Evolutionary conservation across 2,329 filamentous ascomycete genomes (phyloP).

Genomic region (Sclerotinia borealis): DNA sequence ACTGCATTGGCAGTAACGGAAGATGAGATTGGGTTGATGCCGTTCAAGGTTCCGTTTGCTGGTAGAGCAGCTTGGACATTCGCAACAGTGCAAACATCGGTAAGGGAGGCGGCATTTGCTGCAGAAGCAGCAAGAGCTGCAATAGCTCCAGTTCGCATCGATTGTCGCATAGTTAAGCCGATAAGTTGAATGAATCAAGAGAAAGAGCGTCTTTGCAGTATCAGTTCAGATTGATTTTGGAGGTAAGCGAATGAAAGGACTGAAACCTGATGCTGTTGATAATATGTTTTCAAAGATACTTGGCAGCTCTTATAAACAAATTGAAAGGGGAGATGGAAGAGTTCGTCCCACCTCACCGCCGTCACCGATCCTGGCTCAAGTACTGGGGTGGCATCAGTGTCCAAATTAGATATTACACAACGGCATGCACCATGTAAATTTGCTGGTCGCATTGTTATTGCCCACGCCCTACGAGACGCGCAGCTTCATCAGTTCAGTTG

Average conservation of each 20-base stretch:
- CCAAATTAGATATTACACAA: neutral
- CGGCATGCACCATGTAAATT: neutral
- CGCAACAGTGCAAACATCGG: neutral
- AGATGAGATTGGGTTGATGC: slow-evolving; percentile 27
- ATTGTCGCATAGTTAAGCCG: neutral
- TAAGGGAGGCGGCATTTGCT: neutral
- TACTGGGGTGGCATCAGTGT: neutral
- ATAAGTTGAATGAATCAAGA: too few species aligned
- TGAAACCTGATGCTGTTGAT: neutral
- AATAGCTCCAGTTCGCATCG: neutral
- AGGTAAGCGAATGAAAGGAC: neutral
- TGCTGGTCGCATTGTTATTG: neutral
- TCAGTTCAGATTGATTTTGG: neutral
- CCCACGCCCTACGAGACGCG: too few species aligned
- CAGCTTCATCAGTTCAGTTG: too few species aligned
- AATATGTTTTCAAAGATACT: neutral
- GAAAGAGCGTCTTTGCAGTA: neutral
- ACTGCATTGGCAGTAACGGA: slow-evolving; percentile 35
- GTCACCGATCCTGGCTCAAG: neutral
- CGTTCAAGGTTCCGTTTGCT: slow-evolving; percentile 5
- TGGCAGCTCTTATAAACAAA: neutral
- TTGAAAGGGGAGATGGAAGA: neutral
- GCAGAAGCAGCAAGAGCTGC: slow-evolving; percentile 17
- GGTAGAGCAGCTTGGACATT: neutral
- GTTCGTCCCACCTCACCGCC: neutral